Evolutionary conservation across 306 rosid species (phyloP).

Genomic region (Vicia sativa): DNA sequence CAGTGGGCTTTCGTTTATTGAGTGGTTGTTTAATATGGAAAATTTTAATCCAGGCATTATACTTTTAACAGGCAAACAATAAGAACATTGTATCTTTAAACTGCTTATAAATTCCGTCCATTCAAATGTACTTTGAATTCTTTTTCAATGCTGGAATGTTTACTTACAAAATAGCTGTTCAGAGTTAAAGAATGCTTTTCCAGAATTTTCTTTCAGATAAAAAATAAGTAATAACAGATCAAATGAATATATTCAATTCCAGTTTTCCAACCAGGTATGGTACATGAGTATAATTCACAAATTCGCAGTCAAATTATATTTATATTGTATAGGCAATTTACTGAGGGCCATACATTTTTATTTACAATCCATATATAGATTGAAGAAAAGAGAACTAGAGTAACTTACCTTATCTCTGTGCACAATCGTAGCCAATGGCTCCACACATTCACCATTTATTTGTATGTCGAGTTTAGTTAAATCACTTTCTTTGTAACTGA

Average conservation of each 20-base stretch:
- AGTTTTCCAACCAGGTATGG: constrained; percentile 27
- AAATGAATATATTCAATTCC: constrained; percentile 20
- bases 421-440: constrained; percentile 86
- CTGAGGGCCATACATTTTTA: neutral
- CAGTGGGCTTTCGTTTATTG: neutral
- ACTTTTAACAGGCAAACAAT: neutral
- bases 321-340: constrained; percentile 17
- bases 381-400: constrained; percentile 9
- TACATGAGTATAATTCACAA: constrained; percentile 26
- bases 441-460: constrained; percentile 83
- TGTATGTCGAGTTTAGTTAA: constrained; percentile 82
- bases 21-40: neutral
- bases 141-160: constrained; percentile 24
- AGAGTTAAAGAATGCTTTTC: constrained; percentile 22
- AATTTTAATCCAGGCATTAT: neutral
- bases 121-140: constrained; percentile 1
- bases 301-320: constrained; percentile 12
- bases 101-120: neutral
- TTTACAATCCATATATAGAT: constrained; percentile 21
- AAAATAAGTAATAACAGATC: neutral
- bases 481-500: constrained; percentile 77
- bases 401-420: constrained; percentile 76
- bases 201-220: neutral
- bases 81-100: neutral
- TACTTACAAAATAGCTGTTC: constrained; percentile 12